Conservation (phyloP, 768 basidiomycete species). For the Pholiota microspora region DNA sequence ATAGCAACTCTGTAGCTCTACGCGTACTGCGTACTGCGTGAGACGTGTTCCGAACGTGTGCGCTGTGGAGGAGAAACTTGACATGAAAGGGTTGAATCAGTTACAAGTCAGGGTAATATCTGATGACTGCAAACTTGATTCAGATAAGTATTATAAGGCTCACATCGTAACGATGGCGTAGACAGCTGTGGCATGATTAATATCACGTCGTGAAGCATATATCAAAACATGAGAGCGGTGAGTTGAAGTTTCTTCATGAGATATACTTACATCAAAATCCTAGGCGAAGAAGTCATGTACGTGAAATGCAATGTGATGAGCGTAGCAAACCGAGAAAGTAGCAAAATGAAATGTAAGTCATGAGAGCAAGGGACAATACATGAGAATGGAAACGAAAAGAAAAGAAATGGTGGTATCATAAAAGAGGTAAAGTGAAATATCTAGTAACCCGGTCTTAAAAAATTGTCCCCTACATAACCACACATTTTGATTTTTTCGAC, state of each 20-base stretch:
- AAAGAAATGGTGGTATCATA: slow-evolving; percentile 74
- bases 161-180: slow-evolving; percentile 9
- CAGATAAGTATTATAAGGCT: no score
- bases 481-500: slow-evolving; percentile 56
- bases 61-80: background rate
- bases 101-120: background rate
- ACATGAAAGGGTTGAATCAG: background rate
- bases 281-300: slow-evolving; percentile 26
- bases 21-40: slow-evolving; percentile 20
- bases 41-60: slow-evolving; percentile 12
- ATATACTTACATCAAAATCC: slow-evolving; percentile 34
- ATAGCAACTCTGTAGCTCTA: no score
- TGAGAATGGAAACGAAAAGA: slow-evolving; percentile 25
- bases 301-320: slow-evolving; percentile 22
- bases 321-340: slow-evolving; percentile 18
- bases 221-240: slow-evolving; percentile 20
- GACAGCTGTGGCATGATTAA: slow-evolving; percentile 20
- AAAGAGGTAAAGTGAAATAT: slow-evolving; percentile 67
- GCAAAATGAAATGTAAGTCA: slow-evolving; percentile 22
- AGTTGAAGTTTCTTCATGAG: slow-evolving; percentile 25
- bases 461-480: slow-evolving; percentile 77
- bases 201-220: slow-evolving; percentile 22
- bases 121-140: background rate
- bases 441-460: slow-evolving; percentile 67
- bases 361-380: slow-evolving; percentile 21